phyloP scores from a whole-genome alignment of 768 basidiomycete genomes.

The Suillus fuscotomentosus region DNA sequence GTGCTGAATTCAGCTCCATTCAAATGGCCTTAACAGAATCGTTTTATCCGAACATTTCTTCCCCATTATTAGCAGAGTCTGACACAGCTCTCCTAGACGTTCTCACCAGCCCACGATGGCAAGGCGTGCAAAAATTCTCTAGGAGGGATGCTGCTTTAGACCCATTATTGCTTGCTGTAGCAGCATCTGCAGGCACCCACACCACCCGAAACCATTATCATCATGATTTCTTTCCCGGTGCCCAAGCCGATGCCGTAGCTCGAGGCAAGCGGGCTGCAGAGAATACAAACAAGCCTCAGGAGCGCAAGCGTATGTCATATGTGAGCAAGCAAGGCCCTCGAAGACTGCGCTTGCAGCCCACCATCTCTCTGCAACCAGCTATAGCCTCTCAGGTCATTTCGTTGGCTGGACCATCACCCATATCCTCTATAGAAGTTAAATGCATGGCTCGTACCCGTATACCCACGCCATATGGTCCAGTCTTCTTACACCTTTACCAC shows the following conservation, averaged over 20 bases:
- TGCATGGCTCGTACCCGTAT: conserved; percentile 98
- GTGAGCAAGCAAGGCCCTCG: conserved; percentile 78
- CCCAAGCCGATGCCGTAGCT: conserved; percentile 41
- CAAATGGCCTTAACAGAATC: conserved; percentile 32
- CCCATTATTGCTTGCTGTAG: conserved; percentile 76
- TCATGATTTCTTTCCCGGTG: conserved; percentile 66
- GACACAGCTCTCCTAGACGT: conserved; percentile 68
- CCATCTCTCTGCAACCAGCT: conserved; percentile 20
- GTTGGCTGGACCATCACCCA: conserved; percentile 1
- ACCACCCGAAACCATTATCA: conserved; percentile 85
- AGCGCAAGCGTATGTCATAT: conserved; percentile 54
- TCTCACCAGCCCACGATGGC: conserved; percentile 53
- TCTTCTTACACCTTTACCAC: conserved; percentile 93
- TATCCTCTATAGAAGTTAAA: conserved; percentile 56
- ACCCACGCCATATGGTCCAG: conserved; percentile 92
- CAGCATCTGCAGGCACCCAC: conserved; percentile 69
- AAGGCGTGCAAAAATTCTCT: conserved; percentile 40
- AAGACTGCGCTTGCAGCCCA: conserved; percentile 45
- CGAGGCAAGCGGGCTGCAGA: conserved; percentile 50
- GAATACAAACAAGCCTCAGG: conserved; percentile 33
- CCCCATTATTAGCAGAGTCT: conserved; percentile 30
- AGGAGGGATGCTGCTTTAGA: conserved; percentile 75
- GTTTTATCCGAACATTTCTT: conserved; percentile 20
- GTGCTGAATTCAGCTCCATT: not conserved
- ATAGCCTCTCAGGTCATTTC: conserved; percentile 5